Conservation (phyloP, 2,329 filamentous ascomycete species). For the Alternaria sp. region DNA sequence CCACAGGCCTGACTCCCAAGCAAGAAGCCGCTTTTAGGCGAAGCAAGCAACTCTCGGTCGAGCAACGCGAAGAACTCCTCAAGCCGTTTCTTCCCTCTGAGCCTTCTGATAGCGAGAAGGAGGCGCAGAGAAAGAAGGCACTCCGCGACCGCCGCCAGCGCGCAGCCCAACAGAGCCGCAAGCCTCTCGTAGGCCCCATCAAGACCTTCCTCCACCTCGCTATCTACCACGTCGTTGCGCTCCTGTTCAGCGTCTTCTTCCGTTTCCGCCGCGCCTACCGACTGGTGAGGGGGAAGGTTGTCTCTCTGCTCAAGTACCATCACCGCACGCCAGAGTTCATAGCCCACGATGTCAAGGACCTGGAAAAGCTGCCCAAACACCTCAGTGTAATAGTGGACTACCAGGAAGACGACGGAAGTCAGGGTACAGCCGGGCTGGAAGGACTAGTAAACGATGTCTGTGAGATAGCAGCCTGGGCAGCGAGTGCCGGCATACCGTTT, state of each 20-base stretch:
- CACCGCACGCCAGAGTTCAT: conserved; percentile 95
- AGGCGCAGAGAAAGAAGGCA: conserved; percentile 20
- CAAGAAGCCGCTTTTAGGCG: conserved; percentile 48
- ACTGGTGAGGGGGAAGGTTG: conserved; percentile 77
- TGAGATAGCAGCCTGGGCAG: conserved; percentile 92
- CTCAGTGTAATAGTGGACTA: conserved; percentile 85
- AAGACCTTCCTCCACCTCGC: conserved; percentile 70
- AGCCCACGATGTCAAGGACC: conserved; percentile 79
- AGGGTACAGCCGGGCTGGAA: conserved; percentile 78
- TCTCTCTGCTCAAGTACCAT: conserved; percentile 90
- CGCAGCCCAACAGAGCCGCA: conserved; percentile 21
- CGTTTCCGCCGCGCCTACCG: conserved; percentile 83
- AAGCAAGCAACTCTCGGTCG: conserved; percentile 51
- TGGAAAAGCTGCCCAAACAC: conserved; percentile 82
- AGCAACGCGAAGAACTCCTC: conserved; percentile 62
- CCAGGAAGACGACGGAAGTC: conserved; percentile 67
- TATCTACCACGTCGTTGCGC: conserved; percentile 75
- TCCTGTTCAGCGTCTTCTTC: conserved; percentile 88
- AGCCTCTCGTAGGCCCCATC: conserved; percentile 64
- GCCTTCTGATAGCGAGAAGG: conserved; percentile 39
- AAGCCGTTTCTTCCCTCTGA: conserved; percentile 62
- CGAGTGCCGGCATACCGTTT: conserved; percentile 85
- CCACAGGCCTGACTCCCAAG: conserved; percentile 41
- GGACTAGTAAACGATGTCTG: conserved; percentile 88
- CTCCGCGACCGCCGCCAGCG: conserved; percentile 26